A percentile compares a stretch with the other conserved stretches of the same genome.
These are phyloP conservation scores for Myrmaecium sp. DNA, from an alignment of 2,329 filamentous ascomycete genomes.

Conservation along the genomic window DNA sequence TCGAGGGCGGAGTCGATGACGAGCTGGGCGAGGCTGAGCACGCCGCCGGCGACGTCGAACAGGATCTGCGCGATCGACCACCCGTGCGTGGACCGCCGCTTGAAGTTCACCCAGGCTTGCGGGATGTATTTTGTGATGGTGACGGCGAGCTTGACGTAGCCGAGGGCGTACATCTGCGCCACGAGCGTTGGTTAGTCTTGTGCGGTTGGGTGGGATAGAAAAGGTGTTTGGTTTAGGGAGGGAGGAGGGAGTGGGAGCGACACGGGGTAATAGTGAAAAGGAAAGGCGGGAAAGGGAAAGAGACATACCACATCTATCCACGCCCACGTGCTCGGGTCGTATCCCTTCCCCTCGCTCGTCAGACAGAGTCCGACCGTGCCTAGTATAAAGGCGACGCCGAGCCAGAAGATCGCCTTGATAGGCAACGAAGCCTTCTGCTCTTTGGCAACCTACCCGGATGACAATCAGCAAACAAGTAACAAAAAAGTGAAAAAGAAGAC, in stretches of 20 bases:
- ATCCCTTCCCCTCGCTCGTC: conserved; percentile 24
- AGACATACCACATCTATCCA: conserved; percentile 45
- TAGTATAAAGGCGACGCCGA: conserved; percentile 34
- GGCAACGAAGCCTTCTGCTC: conserved; percentile 39
- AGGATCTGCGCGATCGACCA: conserved; percentile 80
- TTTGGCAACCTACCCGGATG: conserved; percentile 37
- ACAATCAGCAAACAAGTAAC: too few species aligned
- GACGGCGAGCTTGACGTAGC: conserved; percentile 76
- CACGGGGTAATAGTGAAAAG: background rate
- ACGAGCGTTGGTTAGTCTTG: too few species aligned
- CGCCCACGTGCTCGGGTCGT: conserved; percentile 36
- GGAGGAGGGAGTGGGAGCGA: too few species aligned
- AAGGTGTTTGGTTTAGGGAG: too few species aligned
- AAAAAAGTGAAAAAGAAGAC: too few species aligned
- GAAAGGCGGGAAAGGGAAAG: background rate
- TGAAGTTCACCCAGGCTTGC: conserved; percentile 52
- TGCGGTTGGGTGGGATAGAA: too few species aligned
- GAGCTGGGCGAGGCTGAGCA: conserved; percentile 68
- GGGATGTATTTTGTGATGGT: conserved; percentile 89
- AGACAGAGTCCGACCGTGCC: conserved; percentile 26
- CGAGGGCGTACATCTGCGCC: conserved; percentile 48
- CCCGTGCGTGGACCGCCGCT: conserved; percentile 67
- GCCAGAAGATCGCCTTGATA: conserved; percentile 49
- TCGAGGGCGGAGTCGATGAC: conserved; percentile 71
- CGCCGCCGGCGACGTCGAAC: conserved; percentile 64